phyloP scores from a whole-genome alignment of 257 asterid species.

The Avicennia marina region DNA sequence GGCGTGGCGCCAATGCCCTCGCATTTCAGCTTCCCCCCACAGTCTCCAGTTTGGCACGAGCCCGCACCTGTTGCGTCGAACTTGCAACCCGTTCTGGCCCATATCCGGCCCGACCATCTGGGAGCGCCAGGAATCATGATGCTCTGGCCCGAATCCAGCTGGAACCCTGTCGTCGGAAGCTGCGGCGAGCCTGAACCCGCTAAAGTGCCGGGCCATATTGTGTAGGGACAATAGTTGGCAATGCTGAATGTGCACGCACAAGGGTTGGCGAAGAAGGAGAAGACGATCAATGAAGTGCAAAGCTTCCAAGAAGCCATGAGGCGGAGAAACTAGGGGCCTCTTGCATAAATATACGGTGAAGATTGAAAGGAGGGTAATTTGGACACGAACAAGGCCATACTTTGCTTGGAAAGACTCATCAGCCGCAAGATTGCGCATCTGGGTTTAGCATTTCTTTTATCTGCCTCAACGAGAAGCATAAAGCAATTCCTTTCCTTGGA shows the following conservation, averaged over 20 bases:
- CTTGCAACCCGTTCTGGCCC: slow-evolving; percentile 63
- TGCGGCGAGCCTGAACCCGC: slow-evolving; percentile 48
- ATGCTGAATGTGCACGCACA: slow-evolving; percentile 32
- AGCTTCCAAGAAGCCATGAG: slow-evolving; percentile 22
- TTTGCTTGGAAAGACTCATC: too few relatives aligned
- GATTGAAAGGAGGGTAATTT: too few relatives aligned
- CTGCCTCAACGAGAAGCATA: too few relatives aligned
- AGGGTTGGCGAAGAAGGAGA: slow-evolving; percentile 17
- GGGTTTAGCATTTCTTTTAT: too few relatives aligned
- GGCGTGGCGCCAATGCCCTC: slow-evolving; percentile 50
- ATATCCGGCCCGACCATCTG: slow-evolving; percentile 56
- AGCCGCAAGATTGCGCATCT: too few relatives aligned
- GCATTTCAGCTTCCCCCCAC: slow-evolving; percentile 53
- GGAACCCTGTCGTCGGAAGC: slow-evolving; percentile 48
- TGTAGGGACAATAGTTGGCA: slow-evolving; percentile 38
- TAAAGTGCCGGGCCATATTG: slow-evolving; percentile 62
- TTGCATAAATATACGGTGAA: too few relatives aligned
- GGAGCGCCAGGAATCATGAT: slow-evolving; percentile 32
- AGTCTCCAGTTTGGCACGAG: slow-evolving; percentile 58
- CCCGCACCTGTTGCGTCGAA: slow-evolving; percentile 45
- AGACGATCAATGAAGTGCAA: slow-evolving; percentile 7
- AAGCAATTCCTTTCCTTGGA: too few relatives aligned
- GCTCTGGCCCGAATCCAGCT: slow-evolving; percentile 41
- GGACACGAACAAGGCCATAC: too few relatives aligned
- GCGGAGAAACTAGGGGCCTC: slow-evolving; percentile 4